phyloP scores from a whole-genome alignment of 2,329 filamentous ascomycete species.

The Pseudogymnoascus sp. region DNA sequence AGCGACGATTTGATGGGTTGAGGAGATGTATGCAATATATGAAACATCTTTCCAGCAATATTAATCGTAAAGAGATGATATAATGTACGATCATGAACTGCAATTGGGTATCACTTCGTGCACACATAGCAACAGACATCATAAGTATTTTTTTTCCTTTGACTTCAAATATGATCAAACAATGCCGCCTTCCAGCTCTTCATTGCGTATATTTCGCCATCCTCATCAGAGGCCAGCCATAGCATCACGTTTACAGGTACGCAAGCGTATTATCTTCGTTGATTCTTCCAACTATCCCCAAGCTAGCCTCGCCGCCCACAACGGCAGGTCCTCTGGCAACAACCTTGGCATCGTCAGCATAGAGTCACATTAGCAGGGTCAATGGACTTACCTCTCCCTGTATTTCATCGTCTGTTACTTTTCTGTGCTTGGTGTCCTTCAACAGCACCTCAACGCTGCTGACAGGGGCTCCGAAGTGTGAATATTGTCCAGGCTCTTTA shows the following conservation, averaged over 20 bases:
- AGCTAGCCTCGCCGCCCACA: conserved; percentile 52
- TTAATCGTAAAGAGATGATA: neutral
- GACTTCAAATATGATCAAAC: neutral
- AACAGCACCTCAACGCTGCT: conserved; percentile 73
- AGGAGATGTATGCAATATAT: neutral
- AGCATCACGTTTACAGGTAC: conserved; percentile 26
- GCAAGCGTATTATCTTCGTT: conserved; percentile 66
- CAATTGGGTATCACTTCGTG: conserved; percentile 4
- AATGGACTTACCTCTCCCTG: conserved; percentile 52
- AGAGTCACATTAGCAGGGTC: neutral
- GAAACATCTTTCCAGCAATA: neutral
- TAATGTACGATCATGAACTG: neutral
- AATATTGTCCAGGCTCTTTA: conserved; percentile 31
- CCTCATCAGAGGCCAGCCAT: neutral
- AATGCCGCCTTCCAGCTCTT: neutral
- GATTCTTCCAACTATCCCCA: conserved; percentile 58
- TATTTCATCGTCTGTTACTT: conserved; percentile 54
- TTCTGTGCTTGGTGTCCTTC: conserved; percentile 50
- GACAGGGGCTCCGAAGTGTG: conserved; percentile 76
- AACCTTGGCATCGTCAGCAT: conserved; percentile 42
- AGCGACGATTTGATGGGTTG: neutral
- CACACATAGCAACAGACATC: neutral
- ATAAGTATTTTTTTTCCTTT: neutral
- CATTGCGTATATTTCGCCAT: neutral
- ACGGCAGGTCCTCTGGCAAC: conserved; percentile 67